Evolutionary conservation across 2,329 filamentous ascomycete species (phyloP), one percentile per base, ranked within the genome.

Genomic region (Pseudogymnoascus sp.): DNA sequence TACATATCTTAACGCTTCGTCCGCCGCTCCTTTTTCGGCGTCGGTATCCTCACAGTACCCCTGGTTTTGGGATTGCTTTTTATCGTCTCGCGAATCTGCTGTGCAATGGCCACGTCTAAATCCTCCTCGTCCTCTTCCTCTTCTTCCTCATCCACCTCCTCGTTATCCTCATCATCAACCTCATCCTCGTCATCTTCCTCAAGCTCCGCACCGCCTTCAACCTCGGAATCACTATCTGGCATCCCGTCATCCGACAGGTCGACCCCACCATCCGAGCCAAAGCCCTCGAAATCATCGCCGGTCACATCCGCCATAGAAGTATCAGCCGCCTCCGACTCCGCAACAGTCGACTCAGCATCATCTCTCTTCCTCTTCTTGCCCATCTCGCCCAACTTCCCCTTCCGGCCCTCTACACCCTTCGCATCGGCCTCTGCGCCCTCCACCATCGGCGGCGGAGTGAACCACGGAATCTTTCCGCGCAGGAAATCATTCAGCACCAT

Each of bases 401-500:
- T 84, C 56, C 92, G 85, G 4, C 90, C 90, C 66, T 87, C 84
- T n/a, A 88, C 77, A 38, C 78, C 78, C 50, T 74, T 70, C n/a
- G 75, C 78, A 33, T 78, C 77, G 12, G 77, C 79, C 33, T 84
- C 82, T 6, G 79, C 79, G 8, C 78, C 79, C 59, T 84, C 84
- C 3, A 76, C 72, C 12, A 81, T 77, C 1, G 93, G 91, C 8
- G 92, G 88, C 7, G 91, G 87, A 0, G 90, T 95, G 72, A 92
- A 99, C 95, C 96, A 99, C 1, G 95, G 95, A 26, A 98, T 90
- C 77, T 93, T 97, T 63, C 95, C 95, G 67, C 95, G 81, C 72
- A 98, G 85, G 74, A 98, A 99, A 73, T 99, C 95, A 71, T 96
- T 98, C 65, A 99, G 79, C 0, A 99, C 89, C 86, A 96, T 96